A percentile compares a stretch with the other conserved stretches of the same genome.
Evolutionary conservation across 805 yeast species (phyloP).

Genomic region (Wickerhamiella alocasiicola): DNA sequence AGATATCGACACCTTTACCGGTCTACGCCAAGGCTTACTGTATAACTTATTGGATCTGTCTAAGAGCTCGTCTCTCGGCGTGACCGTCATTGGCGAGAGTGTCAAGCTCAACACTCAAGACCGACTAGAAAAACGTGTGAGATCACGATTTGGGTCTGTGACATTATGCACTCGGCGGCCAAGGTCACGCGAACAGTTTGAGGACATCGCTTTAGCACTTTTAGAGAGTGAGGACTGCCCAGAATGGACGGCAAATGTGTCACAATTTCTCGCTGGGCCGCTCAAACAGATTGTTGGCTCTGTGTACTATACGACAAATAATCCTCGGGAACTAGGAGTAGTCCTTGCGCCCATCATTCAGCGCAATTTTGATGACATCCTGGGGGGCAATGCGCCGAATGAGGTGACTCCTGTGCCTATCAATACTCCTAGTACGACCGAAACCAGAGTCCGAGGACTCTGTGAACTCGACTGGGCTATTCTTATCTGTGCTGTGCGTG

Average conservation of each 20-base stretch:
- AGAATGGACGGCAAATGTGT: conserved; percentile 20
- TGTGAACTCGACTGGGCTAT: conserved; percentile 64
- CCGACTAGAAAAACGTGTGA: conserved; percentile 77
- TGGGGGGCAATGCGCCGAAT: not conserved
- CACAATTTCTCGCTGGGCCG: conserved; percentile 8
- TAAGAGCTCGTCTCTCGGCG: conserved; percentile 56
- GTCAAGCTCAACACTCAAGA: conserved; percentile 67
- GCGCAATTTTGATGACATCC: not conserved
- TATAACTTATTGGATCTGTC: conserved; percentile 84
- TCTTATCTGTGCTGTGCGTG: conserved; percentile 64
- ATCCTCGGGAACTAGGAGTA: conserved; percentile 33
- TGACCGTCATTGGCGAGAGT: conserved; percentile 71
- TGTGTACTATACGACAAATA: conserved; percentile 48
- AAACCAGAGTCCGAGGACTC: conserved; percentile 26
- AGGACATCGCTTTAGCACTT: conserved; percentile 34
- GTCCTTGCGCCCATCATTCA: conserved; percentile 13
- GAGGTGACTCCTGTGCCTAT: not conserved
- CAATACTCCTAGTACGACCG: conserved; percentile 14
- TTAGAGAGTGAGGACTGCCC: conserved; percentile 26
- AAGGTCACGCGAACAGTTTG: conserved; percentile 36
- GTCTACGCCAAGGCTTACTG: conserved; percentile 65
- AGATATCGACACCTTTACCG: conserved; percentile 65
- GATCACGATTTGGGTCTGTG: conserved; percentile 78
- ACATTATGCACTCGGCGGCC: conserved; percentile 48
- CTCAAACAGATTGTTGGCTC: conserved; percentile 24